Evolutionary conservation across 371 early-diverging fungal species (phyloP).

Genomic region (Capillidium heterosporum): DNA sequence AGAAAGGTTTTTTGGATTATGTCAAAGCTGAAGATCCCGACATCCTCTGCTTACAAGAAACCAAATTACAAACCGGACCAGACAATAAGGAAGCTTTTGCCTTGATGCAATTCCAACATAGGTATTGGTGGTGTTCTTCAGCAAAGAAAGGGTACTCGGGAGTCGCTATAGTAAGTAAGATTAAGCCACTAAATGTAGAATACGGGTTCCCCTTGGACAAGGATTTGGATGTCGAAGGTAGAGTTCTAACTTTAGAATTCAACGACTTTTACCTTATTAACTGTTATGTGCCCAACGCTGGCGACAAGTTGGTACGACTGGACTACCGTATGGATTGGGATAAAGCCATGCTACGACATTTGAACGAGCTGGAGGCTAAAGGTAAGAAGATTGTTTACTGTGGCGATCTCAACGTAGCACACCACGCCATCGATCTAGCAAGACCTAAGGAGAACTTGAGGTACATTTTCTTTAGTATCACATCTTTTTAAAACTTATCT

Average conservation of each 20-base stretch:
- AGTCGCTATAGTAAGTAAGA: constrained; percentile 57
- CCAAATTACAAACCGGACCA: constrained; percentile 28
- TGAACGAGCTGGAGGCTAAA: constrained; percentile 41
- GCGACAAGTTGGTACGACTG: constrained; percentile 45
- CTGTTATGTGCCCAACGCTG: constrained; percentile 71
- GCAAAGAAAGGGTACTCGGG: constrained; percentile 76
- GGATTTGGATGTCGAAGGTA: constrained; percentile 32
- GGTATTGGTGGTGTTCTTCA: constrained; percentile 38
- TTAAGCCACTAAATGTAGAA: constrained; percentile 38
- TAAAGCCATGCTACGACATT: constrained; percentile 38
- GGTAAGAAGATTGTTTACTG: constrained; percentile 63
- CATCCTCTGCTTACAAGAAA: constrained; percentile 72
- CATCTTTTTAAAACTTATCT: not conserved
- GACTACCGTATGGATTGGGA: constrained; percentile 45
- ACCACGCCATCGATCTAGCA: constrained; percentile 60
- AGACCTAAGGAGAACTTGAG: constrained; percentile 54
- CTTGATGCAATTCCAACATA: constrained; percentile 42
- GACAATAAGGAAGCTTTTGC: constrained; percentile 19
- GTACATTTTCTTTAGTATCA: constrained; percentile 10
- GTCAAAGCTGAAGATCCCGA: constrained; percentile 67
- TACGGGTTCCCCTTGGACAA: constrained; percentile 40
- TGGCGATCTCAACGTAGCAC: constrained; percentile 84
- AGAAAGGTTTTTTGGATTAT: constrained; percentile 65
- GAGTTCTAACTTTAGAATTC: constrained; percentile 55
- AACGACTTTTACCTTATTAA: constrained; percentile 42